Base-by-base conservation (phyloP, 179 eudicot genomes). In the Actinidia chinensis region DNA sequence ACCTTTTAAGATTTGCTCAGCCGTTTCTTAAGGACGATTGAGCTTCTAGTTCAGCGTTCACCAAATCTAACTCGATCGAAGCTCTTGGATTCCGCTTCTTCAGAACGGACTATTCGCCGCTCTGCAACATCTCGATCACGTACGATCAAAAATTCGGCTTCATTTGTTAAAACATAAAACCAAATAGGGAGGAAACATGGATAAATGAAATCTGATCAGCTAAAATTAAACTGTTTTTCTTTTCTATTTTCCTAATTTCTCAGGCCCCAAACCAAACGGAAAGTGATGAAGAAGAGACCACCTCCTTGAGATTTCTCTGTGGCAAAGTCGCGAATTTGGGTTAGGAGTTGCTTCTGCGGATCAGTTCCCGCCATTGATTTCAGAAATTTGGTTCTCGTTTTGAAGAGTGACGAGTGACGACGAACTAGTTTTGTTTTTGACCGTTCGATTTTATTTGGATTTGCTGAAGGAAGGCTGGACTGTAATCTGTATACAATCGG, bases 261-360 rank as follows among this genome's bases (percentile, higher is more conserved):
- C 70, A n/a, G 0, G 64, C 48, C n/a, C n/a, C n/a, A n/a, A 33
- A 61, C 40, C 40, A 76, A 25, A 65, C 44, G 56, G 46, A 33
- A 12, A 61, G 22, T 42, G 75, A 42, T 55, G 17, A 55, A 42
- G n/a, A 54, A 55, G 23, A 18, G 11, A 20, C 22, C 33, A 90
- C 92, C 97, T 88, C 93, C 95, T 72, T 91, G 90, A 65, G 91
- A 85, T 77, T 85, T 93, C 70, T 90, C 92, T 2, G 92, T 46
- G 47, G 87, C 85, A 69, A 85, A 87, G 71, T 85, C 91, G 66
- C 90, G 95, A 80, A 91, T 90, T 51, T 91, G 69, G 64, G 90
- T 64, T 44, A 90, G 80, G 28, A 90, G 83, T 66, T 85, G 89
- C 83, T 87, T 91, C 90, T 83, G 90, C 28, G 89, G 66, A 78